Conservation (phyloP, 208 protist genomes). For the Zelonia costaricensis region DNA sequence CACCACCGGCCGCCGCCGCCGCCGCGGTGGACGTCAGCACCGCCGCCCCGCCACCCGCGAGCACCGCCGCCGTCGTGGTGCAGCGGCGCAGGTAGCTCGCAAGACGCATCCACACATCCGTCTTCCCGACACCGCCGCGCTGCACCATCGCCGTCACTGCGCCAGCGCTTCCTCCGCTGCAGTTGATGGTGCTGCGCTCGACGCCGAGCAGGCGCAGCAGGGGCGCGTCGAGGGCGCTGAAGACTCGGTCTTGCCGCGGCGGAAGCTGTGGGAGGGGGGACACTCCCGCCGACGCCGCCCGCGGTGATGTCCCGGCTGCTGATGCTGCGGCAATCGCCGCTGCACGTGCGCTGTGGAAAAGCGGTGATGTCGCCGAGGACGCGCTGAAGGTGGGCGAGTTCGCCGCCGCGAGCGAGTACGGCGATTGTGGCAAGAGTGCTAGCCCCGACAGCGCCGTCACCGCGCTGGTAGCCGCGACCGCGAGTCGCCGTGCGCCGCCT, state of each 20-base stretch:
- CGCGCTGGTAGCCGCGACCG: neutral
- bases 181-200: neutral
- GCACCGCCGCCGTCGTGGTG: neutral
- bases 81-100: conserved; percentile 10
- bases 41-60: too few species aligned
- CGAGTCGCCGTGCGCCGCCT: too few species aligned
- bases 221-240: conserved; percentile 30
- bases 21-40: neutral
- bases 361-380: too few species aligned
- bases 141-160: neutral
- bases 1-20: neutral
- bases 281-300: neutral
- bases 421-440: too few species aligned
- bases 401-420: neutral
- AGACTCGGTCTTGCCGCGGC: conserved; percentile 13
- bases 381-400: neutral
- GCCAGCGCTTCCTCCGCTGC: neutral
- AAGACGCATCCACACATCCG: conserved; percentile 9
- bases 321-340: too few species aligned
- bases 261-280: neutral
- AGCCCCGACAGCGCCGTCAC: neutral
- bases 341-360: too few species aligned
- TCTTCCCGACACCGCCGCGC: too few species aligned
- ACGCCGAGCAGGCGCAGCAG: conserved; percentile 29
- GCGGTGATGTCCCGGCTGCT: neutral